These are phyloP conservation scores for Lenzites betulinus DNA, from an alignment of 768 basidiomycete genomes.

Conservation along the genomic window DNA sequence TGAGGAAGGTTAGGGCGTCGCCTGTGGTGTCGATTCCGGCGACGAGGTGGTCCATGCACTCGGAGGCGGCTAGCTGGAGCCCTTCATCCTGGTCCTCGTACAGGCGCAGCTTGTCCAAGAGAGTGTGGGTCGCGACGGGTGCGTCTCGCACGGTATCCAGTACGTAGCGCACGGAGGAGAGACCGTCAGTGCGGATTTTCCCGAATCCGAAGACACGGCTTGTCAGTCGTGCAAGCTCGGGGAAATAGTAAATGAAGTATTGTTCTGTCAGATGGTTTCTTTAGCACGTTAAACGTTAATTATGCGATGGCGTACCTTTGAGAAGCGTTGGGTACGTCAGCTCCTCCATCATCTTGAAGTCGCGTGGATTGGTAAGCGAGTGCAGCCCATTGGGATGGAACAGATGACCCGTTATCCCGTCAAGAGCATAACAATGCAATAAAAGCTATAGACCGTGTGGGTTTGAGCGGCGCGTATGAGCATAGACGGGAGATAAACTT, in stretches of 20 bases:
- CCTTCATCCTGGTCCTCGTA: background rate
- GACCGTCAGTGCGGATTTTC: background rate
- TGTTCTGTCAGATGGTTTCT: slow-evolving; percentile 1
- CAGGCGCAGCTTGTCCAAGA: slow-evolving; percentile 21
- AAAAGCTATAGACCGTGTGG: background rate
- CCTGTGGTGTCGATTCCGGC: slow-evolving; percentile 29
- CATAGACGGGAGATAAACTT: background rate
- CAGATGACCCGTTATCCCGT: slow-evolving; percentile 23
- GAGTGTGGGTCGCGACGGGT: slow-evolving; percentile 19
- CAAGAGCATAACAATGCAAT: slow-evolving; percentile 25
- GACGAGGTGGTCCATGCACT: slow-evolving; percentile 27
- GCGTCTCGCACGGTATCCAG: slow-evolving; percentile 9
- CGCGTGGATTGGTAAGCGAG: slow-evolving; percentile 13
- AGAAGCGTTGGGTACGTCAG: slow-evolving; percentile 17
- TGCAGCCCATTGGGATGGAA: slow-evolving; percentile 22
- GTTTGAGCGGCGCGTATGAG: background rate
- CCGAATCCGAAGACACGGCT: background rate
- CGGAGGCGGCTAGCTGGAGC: slow-evolving; percentile 17
- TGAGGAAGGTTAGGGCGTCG: slow-evolving; percentile 28
- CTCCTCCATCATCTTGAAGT: slow-evolving; percentile 20
- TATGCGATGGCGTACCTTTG: slow-evolving; percentile 1
- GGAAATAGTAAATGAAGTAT: slow-evolving; percentile 20
- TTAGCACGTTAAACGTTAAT: background rate
- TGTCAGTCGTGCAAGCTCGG: background rate
- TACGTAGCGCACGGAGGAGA: slow-evolving; percentile 13